Conservation (phyloP, 345 rosid species). For the Aurinia saxatilis region DNA sequence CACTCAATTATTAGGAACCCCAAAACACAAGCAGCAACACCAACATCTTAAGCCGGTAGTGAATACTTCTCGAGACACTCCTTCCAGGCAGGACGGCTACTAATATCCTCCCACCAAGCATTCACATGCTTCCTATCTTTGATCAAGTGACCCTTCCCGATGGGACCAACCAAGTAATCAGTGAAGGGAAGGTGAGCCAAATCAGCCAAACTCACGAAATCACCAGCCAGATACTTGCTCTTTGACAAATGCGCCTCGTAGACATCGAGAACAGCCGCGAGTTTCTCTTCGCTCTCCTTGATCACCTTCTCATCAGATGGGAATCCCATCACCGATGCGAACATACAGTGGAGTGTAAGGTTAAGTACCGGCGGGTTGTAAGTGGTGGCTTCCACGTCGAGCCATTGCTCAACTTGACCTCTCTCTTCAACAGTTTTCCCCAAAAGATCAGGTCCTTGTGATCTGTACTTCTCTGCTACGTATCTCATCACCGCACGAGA, state of each 20-base stretch:
- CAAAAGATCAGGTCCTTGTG: constrained; percentile 34
- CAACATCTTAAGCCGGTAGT: constrained; percentile 6
- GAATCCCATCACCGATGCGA: constrained; percentile 37
- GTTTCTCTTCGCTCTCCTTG: constrained; percentile 57
- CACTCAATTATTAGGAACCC: not conserved
- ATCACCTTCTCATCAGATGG: constrained; percentile 38
- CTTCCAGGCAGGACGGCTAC: constrained; percentile 60
- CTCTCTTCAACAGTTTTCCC: constrained; percentile 30
- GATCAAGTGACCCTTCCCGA: constrained; percentile 44
- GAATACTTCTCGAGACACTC: constrained; percentile 33
- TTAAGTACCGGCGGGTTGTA: constrained; percentile 43
- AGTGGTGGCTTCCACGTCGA: constrained; percentile 50
- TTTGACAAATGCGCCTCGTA: constrained; percentile 55
- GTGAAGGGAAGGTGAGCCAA: constrained; percentile 56
- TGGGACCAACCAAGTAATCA: constrained; percentile 48
- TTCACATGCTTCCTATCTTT: constrained; percentile 53
- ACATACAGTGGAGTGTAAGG: constrained; percentile 37
- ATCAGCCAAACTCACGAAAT: constrained; percentile 65
- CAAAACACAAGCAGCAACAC: not conserved
- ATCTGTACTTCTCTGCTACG: constrained; percentile 54
- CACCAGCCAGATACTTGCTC: constrained; percentile 62
- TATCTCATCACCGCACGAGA: constrained; percentile 67
- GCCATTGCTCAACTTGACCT: constrained; percentile 66
- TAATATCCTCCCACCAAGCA: constrained; percentile 63
- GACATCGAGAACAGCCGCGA: constrained; percentile 40